Percentiles rank a stretch among this genome's conserved stretches.
Conservation (phyloP, 78 protist species). For the Mantamonas sphyraenae region DNA sequence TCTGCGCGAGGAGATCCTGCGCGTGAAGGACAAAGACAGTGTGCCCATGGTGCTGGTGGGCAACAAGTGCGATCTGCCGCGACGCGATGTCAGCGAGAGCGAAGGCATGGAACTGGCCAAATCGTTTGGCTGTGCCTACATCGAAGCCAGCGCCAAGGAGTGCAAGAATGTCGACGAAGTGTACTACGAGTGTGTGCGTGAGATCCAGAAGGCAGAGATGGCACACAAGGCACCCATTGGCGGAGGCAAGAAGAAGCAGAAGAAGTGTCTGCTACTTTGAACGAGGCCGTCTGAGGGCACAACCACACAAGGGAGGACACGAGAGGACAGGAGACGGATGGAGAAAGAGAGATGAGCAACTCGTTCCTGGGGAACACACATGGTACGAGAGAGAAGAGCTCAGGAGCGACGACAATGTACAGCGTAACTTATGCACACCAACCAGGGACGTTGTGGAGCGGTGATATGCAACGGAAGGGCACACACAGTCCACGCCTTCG, state of each 20-base stretch:
- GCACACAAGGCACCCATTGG: background rate
- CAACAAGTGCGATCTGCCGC: constrained; percentile 60
- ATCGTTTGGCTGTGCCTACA: background rate
- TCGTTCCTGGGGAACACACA: too few relatives aligned
- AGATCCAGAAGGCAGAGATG: background rate
- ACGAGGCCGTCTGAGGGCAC: too few relatives aligned
- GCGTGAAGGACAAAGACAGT: constrained; percentile 60
- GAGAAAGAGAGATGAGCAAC: too few relatives aligned
- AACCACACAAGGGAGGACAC: too few relatives aligned
- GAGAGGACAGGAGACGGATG: too few relatives aligned
- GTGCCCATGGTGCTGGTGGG: constrained; percentile 68
- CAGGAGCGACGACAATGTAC: too few relatives aligned
- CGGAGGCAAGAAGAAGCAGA: background rate
- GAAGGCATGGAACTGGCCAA: constrained; percentile 33
- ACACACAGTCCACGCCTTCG: too few relatives aligned
- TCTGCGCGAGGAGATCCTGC: constrained; percentile 42
- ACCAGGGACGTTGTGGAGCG: too few relatives aligned
- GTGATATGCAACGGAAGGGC: too few relatives aligned
- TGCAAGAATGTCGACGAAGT: constrained; percentile 39
- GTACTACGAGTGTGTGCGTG: background rate
- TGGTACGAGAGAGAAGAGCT: too few relatives aligned
- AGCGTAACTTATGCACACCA: too few relatives aligned
- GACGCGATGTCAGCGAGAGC: constrained; percentile 26
- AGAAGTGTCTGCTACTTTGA: constrained; percentile 8
- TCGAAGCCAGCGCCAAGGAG: constrained; percentile 29